These are phyloP conservation scores for Termitomyces sp. DNA, from an alignment of 768 basidiomycete species.

Conservation along the genomic window DNA sequence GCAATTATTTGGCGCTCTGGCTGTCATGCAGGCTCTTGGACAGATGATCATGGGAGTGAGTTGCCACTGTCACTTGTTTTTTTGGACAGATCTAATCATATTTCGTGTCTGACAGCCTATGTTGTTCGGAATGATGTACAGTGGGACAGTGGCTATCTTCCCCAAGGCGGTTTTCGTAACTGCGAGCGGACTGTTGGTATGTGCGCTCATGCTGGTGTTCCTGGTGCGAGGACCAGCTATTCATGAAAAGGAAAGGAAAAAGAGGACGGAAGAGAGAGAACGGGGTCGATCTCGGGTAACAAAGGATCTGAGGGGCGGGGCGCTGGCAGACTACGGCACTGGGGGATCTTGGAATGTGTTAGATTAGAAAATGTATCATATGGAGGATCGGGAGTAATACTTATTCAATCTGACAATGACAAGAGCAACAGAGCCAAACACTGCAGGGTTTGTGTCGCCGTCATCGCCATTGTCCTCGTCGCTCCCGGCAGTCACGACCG, in stretches of 20 bases:
- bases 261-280: slow-evolving; percentile 23
- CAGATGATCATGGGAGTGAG: slow-evolving; percentile 58
- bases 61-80: slow-evolving; percentile 1
- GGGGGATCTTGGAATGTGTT: background rate
- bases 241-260: slow-evolving; percentile 15
- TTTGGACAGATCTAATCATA: background rate
- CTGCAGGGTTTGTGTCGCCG: slow-evolving; percentile 8
- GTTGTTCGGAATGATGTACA: slow-evolving; percentile 69
- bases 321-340: slow-evolving; percentile 17
- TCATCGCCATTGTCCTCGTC: slow-evolving; percentile 13
- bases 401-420: background rate
- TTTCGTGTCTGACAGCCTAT: slow-evolving; percentile 40
- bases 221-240: slow-evolving; percentile 36
- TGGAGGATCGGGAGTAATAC: slow-evolving; percentile 1
- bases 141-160: slow-evolving; percentile 57
- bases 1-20: slow-evolving; percentile 65
- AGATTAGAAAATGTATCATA: slow-evolving; percentile 1
- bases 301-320: slow-evolving; percentile 42
- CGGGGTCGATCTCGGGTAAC: slow-evolving; percentile 42
- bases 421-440: slow-evolving; percentile 20
- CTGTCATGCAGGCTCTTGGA: slow-evolving; percentile 63
- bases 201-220: slow-evolving; percentile 29
- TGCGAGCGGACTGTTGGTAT: slow-evolving; percentile 45
- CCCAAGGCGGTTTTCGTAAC: slow-evolving; percentile 68
- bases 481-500: slow-evolving; percentile 12